Percentiles rank a stretch among this genome's conserved stretches.
Evolutionary conservation across 73 alveolate genomes (phyloP).

Genomic region (Effrenium voratum): DNA sequence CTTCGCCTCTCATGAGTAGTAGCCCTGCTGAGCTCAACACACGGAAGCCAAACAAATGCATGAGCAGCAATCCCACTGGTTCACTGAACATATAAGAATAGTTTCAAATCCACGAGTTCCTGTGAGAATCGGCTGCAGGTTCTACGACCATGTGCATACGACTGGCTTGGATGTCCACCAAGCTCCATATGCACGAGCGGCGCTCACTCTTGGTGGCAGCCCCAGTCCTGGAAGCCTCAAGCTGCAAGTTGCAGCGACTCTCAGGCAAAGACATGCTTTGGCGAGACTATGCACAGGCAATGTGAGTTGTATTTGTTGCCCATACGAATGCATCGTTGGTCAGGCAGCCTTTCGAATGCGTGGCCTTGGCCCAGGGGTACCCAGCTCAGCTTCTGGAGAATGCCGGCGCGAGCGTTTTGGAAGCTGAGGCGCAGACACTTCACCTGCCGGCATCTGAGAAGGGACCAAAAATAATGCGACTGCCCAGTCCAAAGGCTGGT

Average conservation of each 20-base stretch:
- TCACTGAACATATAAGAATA: too few relatives aligned
- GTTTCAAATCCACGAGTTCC: background rate
- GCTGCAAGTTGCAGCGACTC: background rate
- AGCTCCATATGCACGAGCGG: slow-evolving; percentile 85
- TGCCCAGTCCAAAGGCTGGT: slow-evolving; percentile 22
- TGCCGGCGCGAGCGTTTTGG: background rate
- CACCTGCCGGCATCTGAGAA: slow-evolving; percentile 14
- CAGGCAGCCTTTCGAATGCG: slow-evolving; percentile 92
- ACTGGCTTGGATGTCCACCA: slow-evolving; percentile 77
- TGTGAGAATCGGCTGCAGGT: slow-evolving; percentile 1
- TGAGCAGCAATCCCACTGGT: too few relatives aligned
- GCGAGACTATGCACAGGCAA: slow-evolving; percentile 86
- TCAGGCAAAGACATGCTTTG: slow-evolving; percentile 90
- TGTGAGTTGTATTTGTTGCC: background rate
- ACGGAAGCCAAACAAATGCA: too few relatives aligned
- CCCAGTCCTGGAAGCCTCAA: background rate
- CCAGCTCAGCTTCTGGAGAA: slow-evolving; percentile 4
- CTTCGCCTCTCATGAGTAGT: too few relatives aligned
- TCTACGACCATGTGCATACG: slow-evolving; percentile 78
- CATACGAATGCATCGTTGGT: too few relatives aligned
- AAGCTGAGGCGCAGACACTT: slow-evolving; percentile 67
- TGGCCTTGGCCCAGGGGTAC: slow-evolving; percentile 80
- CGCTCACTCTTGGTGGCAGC: slow-evolving; percentile 53
- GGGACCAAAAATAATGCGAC: background rate
- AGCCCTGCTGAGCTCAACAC: too few relatives aligned